These are phyloP conservation scores for Holtermanniella nyarrowii DNA, from an alignment of 768 basidiomycete species.

Conservation along the genomic window DNA sequence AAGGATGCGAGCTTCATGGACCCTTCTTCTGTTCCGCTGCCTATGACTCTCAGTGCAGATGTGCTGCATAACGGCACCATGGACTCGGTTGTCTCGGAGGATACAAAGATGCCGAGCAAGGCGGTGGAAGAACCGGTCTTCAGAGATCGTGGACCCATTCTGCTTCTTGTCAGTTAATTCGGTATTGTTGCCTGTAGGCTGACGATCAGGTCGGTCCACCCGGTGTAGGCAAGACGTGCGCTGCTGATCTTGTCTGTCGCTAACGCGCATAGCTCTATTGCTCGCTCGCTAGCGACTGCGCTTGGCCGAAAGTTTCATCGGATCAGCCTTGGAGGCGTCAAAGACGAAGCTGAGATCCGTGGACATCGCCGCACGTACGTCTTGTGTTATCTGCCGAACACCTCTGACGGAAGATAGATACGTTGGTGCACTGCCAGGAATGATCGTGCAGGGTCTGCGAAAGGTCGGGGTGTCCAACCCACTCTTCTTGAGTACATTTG, in stretches of 20 bases:
- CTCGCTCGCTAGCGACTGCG: conserved; percentile 74
- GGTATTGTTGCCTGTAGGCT: no score
- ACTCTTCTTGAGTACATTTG: conserved; percentile 51
- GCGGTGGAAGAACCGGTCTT: conserved; percentile 18
- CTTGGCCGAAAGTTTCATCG: conserved; percentile 79
- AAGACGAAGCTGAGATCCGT: conserved; percentile 80
- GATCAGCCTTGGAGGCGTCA: conserved; percentile 81
- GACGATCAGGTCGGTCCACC: conserved; percentile 60
- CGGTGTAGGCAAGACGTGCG: conserved; percentile 70
- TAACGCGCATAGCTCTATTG: conserved; percentile 50
- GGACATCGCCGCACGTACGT: conserved; percentile 59
- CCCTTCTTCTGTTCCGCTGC: conserved; percentile 8
- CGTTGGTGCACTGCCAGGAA: conserved; percentile 43
- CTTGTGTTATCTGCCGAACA: no score
- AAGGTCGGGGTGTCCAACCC: conserved; percentile 72
- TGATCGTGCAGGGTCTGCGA: conserved; percentile 71
- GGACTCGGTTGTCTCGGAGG: not conserved
- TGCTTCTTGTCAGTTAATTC: conserved; percentile 47
- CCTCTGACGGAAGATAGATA: conserved; percentile 43
- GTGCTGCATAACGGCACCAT: not conserved
- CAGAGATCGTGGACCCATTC: conserved; percentile 43
- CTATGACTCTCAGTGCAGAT: not conserved
- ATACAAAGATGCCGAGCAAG: not conserved
- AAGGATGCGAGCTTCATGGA: conserved; percentile 7
- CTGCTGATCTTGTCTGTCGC: not conserved